These are phyloP conservation scores for Phialophora macrospora DNA, from an alignment of 2,329 filamentous ascomycete genomes.

Conservation along the genomic window DNA sequence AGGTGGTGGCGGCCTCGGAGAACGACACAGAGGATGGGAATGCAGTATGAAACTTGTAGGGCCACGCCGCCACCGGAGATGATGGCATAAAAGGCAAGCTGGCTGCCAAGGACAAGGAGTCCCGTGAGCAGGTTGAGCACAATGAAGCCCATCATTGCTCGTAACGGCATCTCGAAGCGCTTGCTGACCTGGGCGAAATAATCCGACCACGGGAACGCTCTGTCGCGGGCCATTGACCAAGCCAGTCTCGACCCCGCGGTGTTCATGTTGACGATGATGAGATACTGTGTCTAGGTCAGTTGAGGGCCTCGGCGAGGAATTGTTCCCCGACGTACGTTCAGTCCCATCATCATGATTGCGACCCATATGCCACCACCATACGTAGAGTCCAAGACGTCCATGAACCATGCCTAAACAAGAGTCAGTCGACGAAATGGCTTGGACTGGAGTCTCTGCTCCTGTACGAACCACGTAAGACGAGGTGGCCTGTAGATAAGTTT, in stretches of 20 bases:
- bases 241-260: constrained; percentile 33
- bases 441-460: neutral
- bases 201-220: constrained; percentile 62
- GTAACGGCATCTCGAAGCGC: constrained; percentile 61
- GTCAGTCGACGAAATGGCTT: constrained; percentile 35
- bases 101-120: constrained; percentile 31
- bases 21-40: constrained; percentile 33
- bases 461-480: constrained; percentile 33
- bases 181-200: constrained; percentile 61
- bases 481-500: constrained; percentile 32
- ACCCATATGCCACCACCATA: constrained; percentile 41
- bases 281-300: constrained; percentile 25
- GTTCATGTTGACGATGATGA: constrained; percentile 36
- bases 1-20: constrained; percentile 31
- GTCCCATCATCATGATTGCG: constrained; percentile 36
- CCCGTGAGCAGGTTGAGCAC: constrained; percentile 33
- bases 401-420: constrained; percentile 42
- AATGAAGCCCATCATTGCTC: constrained; percentile 32
- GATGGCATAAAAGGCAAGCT: constrained; percentile 35
- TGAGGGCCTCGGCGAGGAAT: neutral
- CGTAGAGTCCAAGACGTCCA: constrained; percentile 48
- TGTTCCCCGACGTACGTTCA: constrained; percentile 26
- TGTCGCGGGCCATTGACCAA: constrained; percentile 57
- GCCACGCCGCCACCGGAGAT: constrained; percentile 34
- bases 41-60: constrained; percentile 33